A percentile compares a stretch with the other conserved stretches of the same genome.
These are phyloP conservation scores for Pseudogymnoascus sp. DNA, from an alignment of 2,329 filamentous ascomycete genomes.

Conservation along the genomic window DNA sequence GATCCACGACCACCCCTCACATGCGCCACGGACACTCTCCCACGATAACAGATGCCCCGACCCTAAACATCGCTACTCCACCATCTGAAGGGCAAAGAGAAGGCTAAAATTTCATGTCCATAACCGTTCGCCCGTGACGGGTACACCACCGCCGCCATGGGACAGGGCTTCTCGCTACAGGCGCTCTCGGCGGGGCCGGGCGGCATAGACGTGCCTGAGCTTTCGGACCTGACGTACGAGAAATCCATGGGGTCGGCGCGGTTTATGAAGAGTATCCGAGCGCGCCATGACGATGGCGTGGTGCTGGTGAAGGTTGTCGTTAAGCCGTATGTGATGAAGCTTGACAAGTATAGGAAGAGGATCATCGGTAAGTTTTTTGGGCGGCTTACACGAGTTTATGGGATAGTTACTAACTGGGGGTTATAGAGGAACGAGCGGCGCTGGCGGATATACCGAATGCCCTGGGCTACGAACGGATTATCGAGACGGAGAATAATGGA, in stretches of 20 bases:
- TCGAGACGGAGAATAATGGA: slow-evolving; percentile 86
- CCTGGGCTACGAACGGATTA: slow-evolving; percentile 78
- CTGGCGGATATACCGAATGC: slow-evolving; percentile 85
- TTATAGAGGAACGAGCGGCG: slow-evolving; percentile 68
- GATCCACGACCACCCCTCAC: not conserved
- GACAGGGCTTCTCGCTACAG: slow-evolving; percentile 91
- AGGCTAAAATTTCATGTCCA: slow-evolving; percentile 16
- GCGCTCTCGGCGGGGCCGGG: slow-evolving; percentile 87
- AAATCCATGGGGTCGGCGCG: slow-evolving; percentile 84
- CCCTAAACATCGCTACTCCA: not conserved
- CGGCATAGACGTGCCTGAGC: slow-evolving; percentile 88
- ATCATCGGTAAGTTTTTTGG: slow-evolving; percentile 58
- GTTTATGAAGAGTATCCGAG: slow-evolving; percentile 95
- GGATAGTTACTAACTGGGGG: slow-evolving; percentile 16
- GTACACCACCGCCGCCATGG: slow-evolving; percentile 52
- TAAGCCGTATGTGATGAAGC: slow-evolving; percentile 80
- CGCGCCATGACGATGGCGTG: slow-evolving; percentile 80
- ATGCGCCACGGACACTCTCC: not conserved
- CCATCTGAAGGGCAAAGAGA: not conserved
- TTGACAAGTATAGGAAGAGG: slow-evolving; percentile 70
- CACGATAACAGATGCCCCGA: not conserved
- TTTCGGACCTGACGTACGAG: slow-evolving; percentile 86
- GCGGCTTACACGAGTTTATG: not conserved
- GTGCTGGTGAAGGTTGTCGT: slow-evolving; percentile 92
- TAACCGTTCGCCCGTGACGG: slow-evolving; percentile 28